Base-by-base conservation (phyloP, 2,329 filamentous ascomycete species). In the Scedosporium minutisporum region DNA sequence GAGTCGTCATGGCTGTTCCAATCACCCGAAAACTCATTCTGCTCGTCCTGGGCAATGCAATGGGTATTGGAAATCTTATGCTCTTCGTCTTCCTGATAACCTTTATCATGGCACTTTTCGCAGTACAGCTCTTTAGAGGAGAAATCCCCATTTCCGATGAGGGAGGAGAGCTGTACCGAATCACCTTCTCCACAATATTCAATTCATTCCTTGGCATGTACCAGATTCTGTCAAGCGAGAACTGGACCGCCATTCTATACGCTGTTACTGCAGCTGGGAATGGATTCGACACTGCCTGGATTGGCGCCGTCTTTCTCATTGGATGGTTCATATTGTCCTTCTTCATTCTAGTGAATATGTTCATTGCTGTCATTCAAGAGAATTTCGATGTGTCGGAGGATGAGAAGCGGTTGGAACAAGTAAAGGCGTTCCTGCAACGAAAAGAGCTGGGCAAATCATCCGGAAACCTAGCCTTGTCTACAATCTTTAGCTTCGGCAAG, bases 281-380 rank as follows among this genome's bases (percentile, higher is more conserved):
- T 9, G 69, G 71, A 5, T 85, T 81, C 67, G 81, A 87, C 46
- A 96, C 90, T n/a, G 84, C 90, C 7, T 97, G 95, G 93, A 92
- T 97, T 63, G 92, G 90, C 9, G 92, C 93, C 7, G 82, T 90
- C 1, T 97, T 99, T 69, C 82, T 96, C 68, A 91, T 97, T 66
- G 83, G 93, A 67, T 99, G 95, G 95, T 97, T 96, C 74, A 95
- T 96, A 63, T 82, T 99, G 53, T 84, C 92, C 5, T 97, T 96
- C 74, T 93, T 97, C 72, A 96, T 99, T 76, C 84, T 97, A 65
- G 78, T 99, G 78, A 99, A 97, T 72, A 99, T 99, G 95, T 99
- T 99, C 80, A 97, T 99, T 90, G 95, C 95, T 80, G 95, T 99
- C 77, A 99, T 99, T 67, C 95, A 99, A 74, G 95, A 99, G 72